Evolutionary conservation across 495 filamentous ascomycete species (phyloP).

Genomic region (Neurospora sublineolata): DNA sequence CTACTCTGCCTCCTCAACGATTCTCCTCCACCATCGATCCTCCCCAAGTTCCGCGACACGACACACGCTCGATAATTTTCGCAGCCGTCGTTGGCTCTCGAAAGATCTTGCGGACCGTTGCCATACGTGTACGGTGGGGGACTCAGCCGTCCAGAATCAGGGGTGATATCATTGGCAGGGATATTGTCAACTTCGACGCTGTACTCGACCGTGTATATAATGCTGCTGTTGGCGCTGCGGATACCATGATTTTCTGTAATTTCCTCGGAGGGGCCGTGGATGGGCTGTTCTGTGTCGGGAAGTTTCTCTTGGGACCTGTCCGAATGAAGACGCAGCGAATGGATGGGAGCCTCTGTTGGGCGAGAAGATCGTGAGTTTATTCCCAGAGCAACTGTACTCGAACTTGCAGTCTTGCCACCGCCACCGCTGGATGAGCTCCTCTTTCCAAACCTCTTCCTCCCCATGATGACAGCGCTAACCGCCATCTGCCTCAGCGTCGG

Average conservation of each 20-base stretch:
- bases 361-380: neutral
- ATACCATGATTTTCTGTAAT: neutral
- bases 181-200: neutral
- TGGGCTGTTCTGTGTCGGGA: neutral
- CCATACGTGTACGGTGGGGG: neutral
- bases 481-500: neutral
- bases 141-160: neutral
- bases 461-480: neutral
- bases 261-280: neutral
- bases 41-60: neutral
- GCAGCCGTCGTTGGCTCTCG: neutral
- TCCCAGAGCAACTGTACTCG: neutral
- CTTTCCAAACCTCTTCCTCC: neutral
- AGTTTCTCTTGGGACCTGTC: neutral
- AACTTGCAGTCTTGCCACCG: neutral
- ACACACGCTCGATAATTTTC: neutral
- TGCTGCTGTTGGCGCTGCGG: neutral
- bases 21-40: neutral
- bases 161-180: neutral
- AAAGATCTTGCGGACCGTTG: neutral
- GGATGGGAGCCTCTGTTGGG: neutral
- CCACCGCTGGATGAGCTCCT: neutral
- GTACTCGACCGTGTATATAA: neutral
- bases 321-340: neutral
- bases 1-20: neutral